Evolutionary conservation across 208 protist genomes (phyloP), one percentile per base, ranked within the genome.

Genomic region (Endotrypanum monterogeii): DNA sequence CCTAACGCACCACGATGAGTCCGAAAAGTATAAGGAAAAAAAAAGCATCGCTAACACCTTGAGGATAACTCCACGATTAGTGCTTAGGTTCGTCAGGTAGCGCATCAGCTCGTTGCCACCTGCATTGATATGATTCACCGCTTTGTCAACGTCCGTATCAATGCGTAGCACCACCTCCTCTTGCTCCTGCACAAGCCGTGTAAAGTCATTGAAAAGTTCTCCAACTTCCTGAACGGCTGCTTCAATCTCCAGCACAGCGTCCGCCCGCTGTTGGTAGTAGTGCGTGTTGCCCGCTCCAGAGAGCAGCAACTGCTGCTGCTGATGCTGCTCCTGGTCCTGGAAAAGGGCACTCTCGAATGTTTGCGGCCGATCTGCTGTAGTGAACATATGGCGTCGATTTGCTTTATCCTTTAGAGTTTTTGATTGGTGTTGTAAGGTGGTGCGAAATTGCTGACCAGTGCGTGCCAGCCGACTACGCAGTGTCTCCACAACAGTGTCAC

Each of bases 21-120:
- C 91, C 93, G 82, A 98, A 98, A 28, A 98, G 87, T 8, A 98
- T 74, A 28, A 98, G 82, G 68, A 98, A 98, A 35, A 98, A 60
- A 98, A 92, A 28, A 98, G 76, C 16, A 98, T 79, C 20, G 83
- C 92, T 77, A 98, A 96, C 37, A 98, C 85, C 77, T 98, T 98
- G 74, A 98, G 69, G 75, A 98, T 98, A n/a, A 98, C 84, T 9
- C 87, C 84, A 30, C 96, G 86, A 73, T 98, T 98, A 61, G 90
- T 93, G 61, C 83, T 94, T 16, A 98, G 85, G 58, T 89, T 93
- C 23, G 84, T 79, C 46, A 98, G 80, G 72, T 98, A 98, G 6
- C 94, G 85, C 87, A 98, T 87, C 28, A 98, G 82, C 52, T 98
- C 91, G 60, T 92, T 95, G 65, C 95, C 96, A 32, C 94, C 96